phyloP scores from a whole-genome alignment of 768 basidiomycete genomes.

The Crucibulum laeve region DNA sequence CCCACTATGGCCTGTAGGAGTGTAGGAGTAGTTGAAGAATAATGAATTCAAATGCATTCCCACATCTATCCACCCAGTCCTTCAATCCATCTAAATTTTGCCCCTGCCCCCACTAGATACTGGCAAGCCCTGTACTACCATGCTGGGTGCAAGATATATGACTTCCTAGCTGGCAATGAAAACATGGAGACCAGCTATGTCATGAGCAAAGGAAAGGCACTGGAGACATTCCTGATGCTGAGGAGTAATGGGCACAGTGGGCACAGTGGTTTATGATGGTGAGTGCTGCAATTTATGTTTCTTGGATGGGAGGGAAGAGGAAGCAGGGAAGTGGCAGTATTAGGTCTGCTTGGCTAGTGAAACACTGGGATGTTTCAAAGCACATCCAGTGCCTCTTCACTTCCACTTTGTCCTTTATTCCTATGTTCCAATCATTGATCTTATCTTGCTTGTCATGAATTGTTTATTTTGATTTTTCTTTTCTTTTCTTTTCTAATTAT shows the following conservation, averaged over 20 bases:
- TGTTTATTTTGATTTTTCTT: no score
- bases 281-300: slow-evolving; percentile 61
- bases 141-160: slow-evolving; percentile 95
- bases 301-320: slow-evolving; percentile 13
- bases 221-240: slow-evolving; percentile 96
- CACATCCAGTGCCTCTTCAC: no score
- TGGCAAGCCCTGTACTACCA: slow-evolving; percentile 98
- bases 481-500: no score
- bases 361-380: slow-evolving; percentile 99
- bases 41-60: no score
- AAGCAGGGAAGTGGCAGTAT: slow-evolving; percentile 11
- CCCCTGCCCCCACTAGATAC: slow-evolving; percentile 43
- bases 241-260: slow-evolving; percentile 88
- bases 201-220: slow-evolving; percentile 90
- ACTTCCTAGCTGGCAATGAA: slow-evolving; percentile 89
- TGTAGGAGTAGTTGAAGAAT: no score
- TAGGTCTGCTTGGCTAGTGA: slow-evolving; percentile 44
- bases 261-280: slow-evolving; percentile 96
- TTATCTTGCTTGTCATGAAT: no score
- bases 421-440: no score
- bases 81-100: neutral
- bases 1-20: no score
- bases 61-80: no score
- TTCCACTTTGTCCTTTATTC: no score
- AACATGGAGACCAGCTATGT: slow-evolving; percentile 96